Evolutionary conservation across 306 rosid genomes (phyloP).

Genomic region (Pyrus betulifolia): DNA sequence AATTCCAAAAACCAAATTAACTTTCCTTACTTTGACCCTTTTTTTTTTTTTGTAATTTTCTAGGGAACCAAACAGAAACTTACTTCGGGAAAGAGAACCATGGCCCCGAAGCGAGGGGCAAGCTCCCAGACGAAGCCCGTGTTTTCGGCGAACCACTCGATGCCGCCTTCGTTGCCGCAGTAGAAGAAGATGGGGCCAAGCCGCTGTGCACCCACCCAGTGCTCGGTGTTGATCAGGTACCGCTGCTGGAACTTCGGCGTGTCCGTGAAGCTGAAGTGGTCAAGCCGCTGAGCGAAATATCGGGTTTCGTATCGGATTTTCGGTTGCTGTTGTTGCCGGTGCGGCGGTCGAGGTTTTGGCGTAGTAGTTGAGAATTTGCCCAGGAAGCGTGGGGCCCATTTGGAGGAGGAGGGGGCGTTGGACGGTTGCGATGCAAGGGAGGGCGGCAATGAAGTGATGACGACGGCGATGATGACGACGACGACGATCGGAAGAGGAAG

Average conservation of each 20-base stretch:
- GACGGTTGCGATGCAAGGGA: conserved; percentile 18
- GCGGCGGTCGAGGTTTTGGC: not conserved
- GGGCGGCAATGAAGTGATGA: conserved; percentile 1
- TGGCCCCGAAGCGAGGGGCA: conserved; percentile 73
- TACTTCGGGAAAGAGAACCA: conserved; percentile 85
- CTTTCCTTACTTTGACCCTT: no score
- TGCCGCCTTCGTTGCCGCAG: conserved; percentile 93
- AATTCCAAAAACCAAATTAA: not conserved
- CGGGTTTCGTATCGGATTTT: conserved; percentile 47
- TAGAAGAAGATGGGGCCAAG: conserved; percentile 73
- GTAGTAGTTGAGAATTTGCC: conserved; percentile 29
- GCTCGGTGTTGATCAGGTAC: conserved; percentile 68
- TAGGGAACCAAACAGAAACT: not conserved
- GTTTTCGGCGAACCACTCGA: conserved; percentile 75
- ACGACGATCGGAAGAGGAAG: conserved; percentile 1
- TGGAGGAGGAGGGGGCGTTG: conserved; percentile 2
- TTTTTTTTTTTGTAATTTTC: not conserved
- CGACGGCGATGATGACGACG: not conserved
- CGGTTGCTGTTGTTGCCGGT: not conserved
- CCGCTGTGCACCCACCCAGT: conserved; percentile 49
- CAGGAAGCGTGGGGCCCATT: conserved; percentile 33
- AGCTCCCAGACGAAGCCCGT: conserved; percentile 85
- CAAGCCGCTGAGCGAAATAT: conserved; percentile 61
- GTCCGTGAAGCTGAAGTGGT: conserved; percentile 70
- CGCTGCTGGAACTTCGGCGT: conserved; percentile 52